These are phyloP conservation scores for Medicago arabica DNA, from an alignment of 306 rosid genomes.

Conservation along the genomic window DNA sequence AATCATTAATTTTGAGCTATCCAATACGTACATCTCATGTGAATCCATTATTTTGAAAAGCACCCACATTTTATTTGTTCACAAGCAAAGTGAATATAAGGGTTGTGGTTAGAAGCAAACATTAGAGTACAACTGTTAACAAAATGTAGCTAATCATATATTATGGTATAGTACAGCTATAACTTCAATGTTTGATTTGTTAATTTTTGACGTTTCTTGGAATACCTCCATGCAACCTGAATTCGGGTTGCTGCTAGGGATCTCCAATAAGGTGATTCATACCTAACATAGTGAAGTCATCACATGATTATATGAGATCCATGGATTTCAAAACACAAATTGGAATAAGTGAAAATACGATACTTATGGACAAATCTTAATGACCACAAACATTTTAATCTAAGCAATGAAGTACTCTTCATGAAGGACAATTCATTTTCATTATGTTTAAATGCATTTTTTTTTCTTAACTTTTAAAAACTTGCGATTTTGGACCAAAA, in stretches of 20 bases:
- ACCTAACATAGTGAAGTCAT: constrained; percentile 38
- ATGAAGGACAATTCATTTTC: neutral
- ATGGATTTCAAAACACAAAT: neutral
- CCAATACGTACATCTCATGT: too few relatives aligned
- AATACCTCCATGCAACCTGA: constrained; percentile 83
- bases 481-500: too few relatives aligned
- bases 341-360: neutral
- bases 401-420: neutral
- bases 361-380: neutral
- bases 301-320: neutral
- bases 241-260: constrained; percentile 69
- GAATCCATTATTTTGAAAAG: too few relatives aligned
- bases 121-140: neutral
- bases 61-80: neutral
- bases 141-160: neutral
- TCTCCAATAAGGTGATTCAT: constrained; percentile 90
- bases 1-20: too few relatives aligned
- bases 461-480: too few relatives aligned
- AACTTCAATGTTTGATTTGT: neutral
- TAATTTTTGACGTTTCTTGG: constrained; percentile 54
- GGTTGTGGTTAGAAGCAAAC: neutral
- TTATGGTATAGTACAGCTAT: neutral
- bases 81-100: neutral
- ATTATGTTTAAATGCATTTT: neutral
- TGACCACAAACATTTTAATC: neutral